Evolutionary conservation across 495 filamentous ascomycete species (phyloP).

Genomic region (Penicillium paxilli): DNA sequence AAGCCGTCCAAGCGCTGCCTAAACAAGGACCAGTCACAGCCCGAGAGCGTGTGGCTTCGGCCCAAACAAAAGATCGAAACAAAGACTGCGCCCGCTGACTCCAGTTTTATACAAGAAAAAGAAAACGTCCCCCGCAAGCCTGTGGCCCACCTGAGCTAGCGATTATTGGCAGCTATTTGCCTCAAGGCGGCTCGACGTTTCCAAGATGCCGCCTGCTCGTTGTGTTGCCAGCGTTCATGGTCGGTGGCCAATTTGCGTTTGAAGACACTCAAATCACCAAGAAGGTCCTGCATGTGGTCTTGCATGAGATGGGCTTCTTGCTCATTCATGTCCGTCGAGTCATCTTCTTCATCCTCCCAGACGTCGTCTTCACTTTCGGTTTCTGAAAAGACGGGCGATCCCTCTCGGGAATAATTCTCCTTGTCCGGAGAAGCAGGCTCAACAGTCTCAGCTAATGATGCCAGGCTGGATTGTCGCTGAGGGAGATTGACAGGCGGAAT

Average conservation of each 20-base stretch:
- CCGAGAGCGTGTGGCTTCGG: slow-evolving; percentile 11
- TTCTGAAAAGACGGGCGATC: slow-evolving; percentile 29
- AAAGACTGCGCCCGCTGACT: slow-evolving; percentile 22
- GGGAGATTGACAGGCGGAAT: slow-evolving; percentile 55
- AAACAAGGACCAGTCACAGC: slow-evolving; percentile 8
- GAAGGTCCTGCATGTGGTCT: slow-evolving; percentile 64
- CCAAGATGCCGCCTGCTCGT: slow-evolving; percentile 18
- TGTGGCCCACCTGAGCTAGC: slow-evolving; percentile 14
- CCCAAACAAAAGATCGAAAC: slow-evolving; percentile 12
- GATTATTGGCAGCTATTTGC: slow-evolving; percentile 32
- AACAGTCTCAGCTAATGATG: slow-evolving; percentile 41
- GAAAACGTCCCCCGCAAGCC: slow-evolving; percentile 10
- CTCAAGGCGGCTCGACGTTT: slow-evolving; percentile 41
- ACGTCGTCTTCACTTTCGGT: slow-evolving; percentile 34
- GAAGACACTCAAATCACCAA: slow-evolving; percentile 79
- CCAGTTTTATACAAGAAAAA: slow-evolving; percentile 25
- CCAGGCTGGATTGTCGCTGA: slow-evolving; percentile 33
- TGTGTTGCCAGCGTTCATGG: slow-evolving; percentile 52
- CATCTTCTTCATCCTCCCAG: slow-evolving; percentile 41
- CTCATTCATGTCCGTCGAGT: slow-evolving; percentile 21
- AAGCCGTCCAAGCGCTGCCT: slow-evolving; percentile 5
- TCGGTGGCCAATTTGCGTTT: slow-evolving; percentile 83
- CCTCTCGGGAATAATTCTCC: slow-evolving; percentile 40
- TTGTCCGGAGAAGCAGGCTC: slow-evolving; percentile 19
- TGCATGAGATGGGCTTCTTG: slow-evolving; percentile 60